phyloP scores from a whole-genome alignment of 73 alveolate species.

The Paramecium tetraurelia region DNA sequence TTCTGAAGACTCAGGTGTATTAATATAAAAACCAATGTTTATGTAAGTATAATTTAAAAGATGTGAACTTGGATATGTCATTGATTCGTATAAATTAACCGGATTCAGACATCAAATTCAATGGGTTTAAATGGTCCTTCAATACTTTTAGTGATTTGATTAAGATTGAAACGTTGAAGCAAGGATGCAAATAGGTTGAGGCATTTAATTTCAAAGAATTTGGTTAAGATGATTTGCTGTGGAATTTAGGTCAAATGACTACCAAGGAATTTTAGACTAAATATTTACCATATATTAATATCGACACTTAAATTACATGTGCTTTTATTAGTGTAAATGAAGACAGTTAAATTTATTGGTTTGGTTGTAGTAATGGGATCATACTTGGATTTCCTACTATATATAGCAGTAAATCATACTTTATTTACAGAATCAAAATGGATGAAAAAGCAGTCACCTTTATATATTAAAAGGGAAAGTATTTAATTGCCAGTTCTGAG shows the following conservation, averaged over 20 bases:
- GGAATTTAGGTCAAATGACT: neutral
- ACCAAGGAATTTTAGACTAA: neutral
- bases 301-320: neutral
- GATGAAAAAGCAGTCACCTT: neutral
- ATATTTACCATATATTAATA: neutral
- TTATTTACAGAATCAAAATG: neutral
- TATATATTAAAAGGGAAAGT: neutral
- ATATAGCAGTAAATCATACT: neutral
- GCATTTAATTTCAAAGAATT: neutral
- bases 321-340: neutral
- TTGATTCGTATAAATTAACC: neutral
- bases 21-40: neutral
- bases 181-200: neutral
- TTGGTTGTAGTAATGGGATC: conserved; percentile 7
- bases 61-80: neutral
- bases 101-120: neutral
- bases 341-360: neutral
- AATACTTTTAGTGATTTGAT: neutral
- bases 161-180: neutral
- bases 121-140: neutral
- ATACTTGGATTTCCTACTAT: neutral
- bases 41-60: neutral
- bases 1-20: neutral
- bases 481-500: neutral
- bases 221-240: neutral